A percentile compares a stretch with the other conserved stretches of the same genome.
phyloP scores from a whole-genome alignment of 371 early-diverging fungal species.

The Mucor saturninus region DNA sequence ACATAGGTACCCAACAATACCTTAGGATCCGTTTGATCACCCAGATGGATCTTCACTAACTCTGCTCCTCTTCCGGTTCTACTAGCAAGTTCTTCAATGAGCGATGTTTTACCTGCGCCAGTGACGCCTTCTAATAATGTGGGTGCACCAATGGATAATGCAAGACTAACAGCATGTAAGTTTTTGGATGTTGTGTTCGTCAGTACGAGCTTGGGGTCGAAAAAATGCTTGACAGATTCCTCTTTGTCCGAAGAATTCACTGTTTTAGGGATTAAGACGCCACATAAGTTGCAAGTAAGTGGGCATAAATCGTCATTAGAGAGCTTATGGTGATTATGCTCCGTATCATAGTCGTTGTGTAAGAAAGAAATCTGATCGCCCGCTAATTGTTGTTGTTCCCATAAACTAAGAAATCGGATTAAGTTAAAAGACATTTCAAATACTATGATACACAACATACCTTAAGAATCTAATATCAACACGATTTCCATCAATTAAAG shows the following conservation, averaged over 20 bases:
- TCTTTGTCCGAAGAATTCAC: slow-evolving; percentile 18
- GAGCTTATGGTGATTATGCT: slow-evolving; percentile 26
- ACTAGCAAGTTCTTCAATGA: slow-evolving; percentile 90
- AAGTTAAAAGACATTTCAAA: not conserved
- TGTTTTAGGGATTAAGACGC: slow-evolving; percentile 59
- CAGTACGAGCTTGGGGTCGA: slow-evolving; percentile 61
- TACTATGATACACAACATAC: slow-evolving; percentile 22
- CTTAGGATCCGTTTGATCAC: slow-evolving; percentile 98
- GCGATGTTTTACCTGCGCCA: slow-evolving; percentile 95
- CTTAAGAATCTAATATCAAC: slow-evolving; percentile 55
- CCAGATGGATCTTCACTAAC: slow-evolving; percentile 96
- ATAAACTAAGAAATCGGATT: slow-evolving; percentile 30
- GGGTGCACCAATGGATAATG: slow-evolving; percentile 85
- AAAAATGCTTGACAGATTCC: slow-evolving; percentile 17
- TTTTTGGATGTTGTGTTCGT: slow-evolving; percentile 79
- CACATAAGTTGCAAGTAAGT: slow-evolving; percentile 68
- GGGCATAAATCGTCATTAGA: slow-evolving; percentile 55
- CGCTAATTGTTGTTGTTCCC: slow-evolving; percentile 50
- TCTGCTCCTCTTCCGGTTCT: slow-evolving; percentile 72
- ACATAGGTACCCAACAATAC: slow-evolving; percentile 97
- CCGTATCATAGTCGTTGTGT: slow-evolving; percentile 44
- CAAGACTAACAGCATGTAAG: slow-evolving; percentile 79
- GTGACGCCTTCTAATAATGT: slow-evolving; percentile 93
- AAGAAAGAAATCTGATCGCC: slow-evolving; percentile 40
- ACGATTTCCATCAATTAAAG: slow-evolving; percentile 35